A percentile compares a stretch with the other conserved stretches of the same genome.
Evolutionary conservation across 352 stramenopile species (phyloP).

Genomic region (Discostella stelligera): DNA sequence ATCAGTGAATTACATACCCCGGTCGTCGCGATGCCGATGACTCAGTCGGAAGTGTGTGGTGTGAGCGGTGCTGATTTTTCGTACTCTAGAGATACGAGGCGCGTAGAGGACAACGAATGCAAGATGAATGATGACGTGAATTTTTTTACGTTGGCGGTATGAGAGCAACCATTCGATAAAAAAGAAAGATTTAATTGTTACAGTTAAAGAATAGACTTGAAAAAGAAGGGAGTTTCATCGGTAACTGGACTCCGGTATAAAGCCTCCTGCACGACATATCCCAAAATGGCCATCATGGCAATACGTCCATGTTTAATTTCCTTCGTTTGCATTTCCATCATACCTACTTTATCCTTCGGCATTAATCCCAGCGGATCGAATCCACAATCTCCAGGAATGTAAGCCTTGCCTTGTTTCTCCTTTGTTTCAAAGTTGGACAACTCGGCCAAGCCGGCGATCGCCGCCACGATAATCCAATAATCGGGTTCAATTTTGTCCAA

Average conservation of each 20-base stretch:
- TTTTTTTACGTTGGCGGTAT: neutral
- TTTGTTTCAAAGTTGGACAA: slow-evolving; percentile 60
- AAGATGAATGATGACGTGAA: too few species aligned
- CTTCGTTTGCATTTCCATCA: slow-evolving; percentile 68
- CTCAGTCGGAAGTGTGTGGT: too few species aligned
- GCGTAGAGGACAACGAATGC: too few species aligned
- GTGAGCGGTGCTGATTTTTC: too few species aligned
- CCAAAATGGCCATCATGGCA: slow-evolving; percentile 82
- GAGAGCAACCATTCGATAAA: neutral
- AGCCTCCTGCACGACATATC: slow-evolving; percentile 79
- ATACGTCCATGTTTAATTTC: slow-evolving; percentile 82
- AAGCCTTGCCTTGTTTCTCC: slow-evolving; percentile 63
- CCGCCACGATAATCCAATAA: slow-evolving; percentile 74
- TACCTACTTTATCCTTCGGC: slow-evolving; percentile 60
- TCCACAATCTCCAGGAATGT: slow-evolving; percentile 71
- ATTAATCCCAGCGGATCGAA: slow-evolving; percentile 75
- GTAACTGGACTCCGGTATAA: slow-evolving; percentile 71
- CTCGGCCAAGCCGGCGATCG: slow-evolving; percentile 71
- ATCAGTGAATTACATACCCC: too few species aligned
- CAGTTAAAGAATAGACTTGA: slow-evolving; percentile 70
- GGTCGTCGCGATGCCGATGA: too few species aligned
- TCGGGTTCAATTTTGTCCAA: slow-evolving; percentile 75
- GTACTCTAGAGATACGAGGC: too few species aligned
- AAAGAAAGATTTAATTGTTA: neutral
- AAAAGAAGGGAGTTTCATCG: slow-evolving; percentile 75